These are phyloP conservation scores for Boletus albobrunnescens DNA, from an alignment of 1,284 basidiomycete species.

Conservation along the genomic window DNA sequence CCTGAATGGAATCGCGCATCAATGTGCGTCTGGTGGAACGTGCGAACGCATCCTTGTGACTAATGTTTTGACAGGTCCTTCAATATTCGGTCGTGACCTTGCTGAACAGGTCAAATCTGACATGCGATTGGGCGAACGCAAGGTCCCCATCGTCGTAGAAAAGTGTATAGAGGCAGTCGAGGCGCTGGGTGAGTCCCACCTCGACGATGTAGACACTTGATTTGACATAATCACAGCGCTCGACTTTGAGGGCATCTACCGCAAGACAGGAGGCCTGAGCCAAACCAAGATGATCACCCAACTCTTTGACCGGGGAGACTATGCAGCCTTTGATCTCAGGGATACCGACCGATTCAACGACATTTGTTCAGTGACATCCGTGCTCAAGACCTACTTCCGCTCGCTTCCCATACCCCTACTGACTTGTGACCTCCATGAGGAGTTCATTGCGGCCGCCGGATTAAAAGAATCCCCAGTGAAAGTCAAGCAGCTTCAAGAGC, in stretches of 20 bases:
- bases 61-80: conserved; percentile 53
- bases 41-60: conserved; percentile 5
- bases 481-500: conserved; percentile 58
- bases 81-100: conserved; percentile 89
- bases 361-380: conserved; percentile 93
- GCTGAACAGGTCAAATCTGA: conserved; percentile 81
- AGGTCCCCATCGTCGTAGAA: conserved; percentile 86
- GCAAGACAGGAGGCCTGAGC: conserved; percentile 91
- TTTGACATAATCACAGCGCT: conserved; percentile 50
- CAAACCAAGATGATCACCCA: conserved; percentile 93
- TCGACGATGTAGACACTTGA: background rate
- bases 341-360: conserved; percentile 94
- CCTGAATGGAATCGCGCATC: conserved; percentile 20
- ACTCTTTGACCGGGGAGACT: conserved; percentile 91
- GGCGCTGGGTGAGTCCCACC: conserved; percentile 56
- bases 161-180: conserved; percentile 96
- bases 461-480: conserved; percentile 65
- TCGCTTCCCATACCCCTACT: conserved; percentile 86
- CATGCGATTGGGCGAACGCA: conserved; percentile 53
- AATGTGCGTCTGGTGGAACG: conserved; percentile 18
- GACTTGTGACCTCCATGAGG: conserved; percentile 88
- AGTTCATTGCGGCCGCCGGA: conserved; percentile 76
- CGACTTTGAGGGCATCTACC: conserved; percentile 94
- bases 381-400: conserved; percentile 96
- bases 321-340: conserved; percentile 80